Percentiles rank a stretch among this genome's conserved stretches.
Evolutionary conservation across 352 stramenopile species (phyloP).

Genomic region (Phytophthora ohioensis): DNA sequence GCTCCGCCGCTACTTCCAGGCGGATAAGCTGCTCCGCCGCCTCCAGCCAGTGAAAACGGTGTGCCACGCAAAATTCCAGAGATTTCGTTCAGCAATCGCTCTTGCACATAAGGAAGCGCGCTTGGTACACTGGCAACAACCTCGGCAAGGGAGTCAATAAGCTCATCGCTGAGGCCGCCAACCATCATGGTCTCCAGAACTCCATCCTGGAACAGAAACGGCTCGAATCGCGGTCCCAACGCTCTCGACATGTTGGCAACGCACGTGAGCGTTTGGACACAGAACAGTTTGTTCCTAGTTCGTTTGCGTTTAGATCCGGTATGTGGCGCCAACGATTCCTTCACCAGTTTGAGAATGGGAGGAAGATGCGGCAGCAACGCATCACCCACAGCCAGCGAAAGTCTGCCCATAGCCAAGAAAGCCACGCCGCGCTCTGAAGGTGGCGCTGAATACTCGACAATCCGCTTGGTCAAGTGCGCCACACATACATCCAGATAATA

Average conservation of each 20-base stretch:
- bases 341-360: slow-evolving; percentile 83
- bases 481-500: slow-evolving; percentile 92
- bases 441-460: slow-evolving; percentile 63
- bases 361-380: slow-evolving; percentile 86
- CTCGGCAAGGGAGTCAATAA: slow-evolving; percentile 94
- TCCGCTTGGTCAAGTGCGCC: slow-evolving; percentile 85
- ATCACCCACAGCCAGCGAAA: slow-evolving; percentile 92
- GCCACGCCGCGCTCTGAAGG: slow-evolving; percentile 80
- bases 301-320: slow-evolving; percentile 50
- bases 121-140: slow-evolving; percentile 92
- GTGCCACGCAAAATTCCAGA: slow-evolving; percentile 93
- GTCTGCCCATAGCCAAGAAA: slow-evolving; percentile 93
- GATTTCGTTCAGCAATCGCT: slow-evolving; percentile 96
- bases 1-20: slow-evolving; percentile 18
- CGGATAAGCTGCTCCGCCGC: slow-evolving; percentile 16
- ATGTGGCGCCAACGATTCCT: slow-evolving; percentile 72
- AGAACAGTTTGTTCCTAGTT: slow-evolving; percentile 82
- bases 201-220: slow-evolving; percentile 71
- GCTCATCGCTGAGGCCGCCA: slow-evolving; percentile 92
- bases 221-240: slow-evolving; percentile 68
- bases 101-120: slow-evolving; percentile 91
- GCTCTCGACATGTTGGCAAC: slow-evolving; percentile 80
- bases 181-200: slow-evolving; percentile 89
- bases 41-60: slow-evolving; percentile 59
- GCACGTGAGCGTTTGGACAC: slow-evolving; percentile 84